Evolutionary conservation across 805 yeast species (phyloP), one percentile per base, ranked within the genome.

Genomic region (Saccharomycopsis schoenii): DNA sequence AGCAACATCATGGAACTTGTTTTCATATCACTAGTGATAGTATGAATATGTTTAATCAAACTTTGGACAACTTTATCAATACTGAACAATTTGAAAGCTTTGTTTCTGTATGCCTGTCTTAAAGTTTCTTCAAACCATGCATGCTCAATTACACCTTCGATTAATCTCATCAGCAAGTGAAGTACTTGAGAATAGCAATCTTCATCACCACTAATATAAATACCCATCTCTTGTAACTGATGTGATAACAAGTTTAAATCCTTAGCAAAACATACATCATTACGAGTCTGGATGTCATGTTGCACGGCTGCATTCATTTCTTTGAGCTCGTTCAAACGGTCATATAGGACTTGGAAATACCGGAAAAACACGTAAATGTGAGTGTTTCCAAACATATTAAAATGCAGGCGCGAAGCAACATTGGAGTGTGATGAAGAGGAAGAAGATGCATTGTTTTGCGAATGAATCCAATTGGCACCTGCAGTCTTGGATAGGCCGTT

Each of bases 91-190:
- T 85, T 85, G 76, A 84, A 89, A 0, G 94, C 96, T 59, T 82
- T 80, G 72, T 87, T 88, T 66, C 89, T 78, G 73, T 85, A 88
- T 0, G 88, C 92, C 73, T 88, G 93, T 62, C 96, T 83, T 61
- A 89, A 73, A 3, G 89, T 77, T 69, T 89, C 96, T 72, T 88
- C 96, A 70, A 84, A 89, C 82, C 86, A 82, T 70, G 83, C 89
- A 63, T 85, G 89, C 68, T 88, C 96, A 43, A 88, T 72, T n/a
- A 86, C 89, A 11, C 90, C 91, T 66, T 88, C 91, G 66, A 89
- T 83, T 57, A 88, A 74, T 64, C 80, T 79, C 62, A 81, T 85
- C 58, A 89, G 79, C 63, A 88, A 76, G 2, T 74, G 75, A 61
- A 88, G 74, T n/a, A 85, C 82, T 72, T 88, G 94, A 29, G 73